Percentiles rank a stretch among this genome's conserved stretches.
phyloP scores from a whole-genome alignment of 2,329 filamentous ascomycete genomes.

The Dendryphion nanum region DNA sequence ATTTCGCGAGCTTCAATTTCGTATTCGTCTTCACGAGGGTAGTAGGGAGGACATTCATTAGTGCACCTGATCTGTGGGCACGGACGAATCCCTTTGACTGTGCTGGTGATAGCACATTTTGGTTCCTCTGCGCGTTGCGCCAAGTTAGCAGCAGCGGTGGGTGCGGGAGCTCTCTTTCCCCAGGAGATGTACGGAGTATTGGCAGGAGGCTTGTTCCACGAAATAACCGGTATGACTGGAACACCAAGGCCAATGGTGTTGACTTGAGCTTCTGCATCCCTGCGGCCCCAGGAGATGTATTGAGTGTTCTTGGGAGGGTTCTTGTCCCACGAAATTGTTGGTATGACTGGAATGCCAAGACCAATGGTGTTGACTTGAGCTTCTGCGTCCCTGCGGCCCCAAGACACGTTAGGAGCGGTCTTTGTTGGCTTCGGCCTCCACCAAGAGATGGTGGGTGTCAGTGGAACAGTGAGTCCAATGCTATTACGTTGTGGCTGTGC shows the following conservation, averaged over 20 bases:
- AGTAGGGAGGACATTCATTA: background rate
- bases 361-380: background rate
- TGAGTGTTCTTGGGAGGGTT: background rate
- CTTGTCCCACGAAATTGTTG: background rate
- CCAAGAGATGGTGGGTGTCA: background rate
- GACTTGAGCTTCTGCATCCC: conserved; percentile 1
- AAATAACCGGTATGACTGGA: background rate
- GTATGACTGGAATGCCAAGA: background rate
- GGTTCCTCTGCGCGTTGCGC: conserved; percentile 3
- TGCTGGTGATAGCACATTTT: conserved; percentile 10
- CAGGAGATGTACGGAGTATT: conserved; percentile 1
- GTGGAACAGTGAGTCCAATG: background rate
- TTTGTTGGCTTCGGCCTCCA: no score
- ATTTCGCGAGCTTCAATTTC: background rate
- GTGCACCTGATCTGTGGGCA: conserved; percentile 11
- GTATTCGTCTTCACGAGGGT: conserved; percentile 1
- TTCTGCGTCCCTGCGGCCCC: conserved; percentile 6
- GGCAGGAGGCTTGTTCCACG: background rate
- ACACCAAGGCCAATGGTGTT: background rate
- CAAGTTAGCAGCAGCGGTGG: conserved; percentile 9
- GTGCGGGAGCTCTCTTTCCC: conserved; percentile 2
- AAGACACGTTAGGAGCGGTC: conserved; percentile 2
- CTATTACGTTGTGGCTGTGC: background rate
- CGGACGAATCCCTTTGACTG: conserved; percentile 2
- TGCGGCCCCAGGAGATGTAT: conserved; percentile 1